phyloP scores from a whole-genome alignment of 108 stramenopile genomes.

The Cyclotella kingstonii region DNA sequence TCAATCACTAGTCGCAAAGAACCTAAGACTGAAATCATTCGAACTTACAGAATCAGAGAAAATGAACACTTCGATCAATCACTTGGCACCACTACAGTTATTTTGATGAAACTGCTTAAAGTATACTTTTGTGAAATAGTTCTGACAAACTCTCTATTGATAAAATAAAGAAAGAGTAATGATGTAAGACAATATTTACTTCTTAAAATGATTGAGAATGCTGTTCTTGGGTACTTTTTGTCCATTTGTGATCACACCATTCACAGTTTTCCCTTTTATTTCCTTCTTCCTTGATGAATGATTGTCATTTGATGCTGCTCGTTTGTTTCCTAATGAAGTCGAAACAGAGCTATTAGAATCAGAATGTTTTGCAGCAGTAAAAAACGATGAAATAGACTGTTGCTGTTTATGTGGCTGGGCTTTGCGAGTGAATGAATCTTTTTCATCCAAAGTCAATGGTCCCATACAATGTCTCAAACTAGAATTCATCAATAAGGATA shows the following conservation, averaged over 20 bases:
- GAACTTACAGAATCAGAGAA: no score
- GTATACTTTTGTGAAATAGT: no score
- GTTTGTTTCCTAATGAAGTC: slow-evolving; percentile 9
- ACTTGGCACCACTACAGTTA: no score
- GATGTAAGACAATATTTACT: background rate
- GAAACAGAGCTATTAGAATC: background rate
- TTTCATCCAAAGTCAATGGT: slow-evolving; percentile 25
- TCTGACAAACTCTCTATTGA: no score
- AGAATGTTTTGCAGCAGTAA: slow-evolving; percentile 34
- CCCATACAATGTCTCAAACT: slow-evolving; percentile 10
- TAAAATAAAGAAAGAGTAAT: background rate
- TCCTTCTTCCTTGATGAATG: slow-evolving; percentile 9
- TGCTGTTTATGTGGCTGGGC: slow-evolving; percentile 90
- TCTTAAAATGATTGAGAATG: slow-evolving; percentile 28
- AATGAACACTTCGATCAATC: no score
- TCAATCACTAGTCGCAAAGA: no score
- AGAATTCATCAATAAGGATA: slow-evolving; percentile 68
- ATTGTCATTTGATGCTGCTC: slow-evolving; percentile 1
- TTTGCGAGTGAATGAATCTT: slow-evolving; percentile 56
- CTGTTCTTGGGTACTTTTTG: slow-evolving; percentile 19
- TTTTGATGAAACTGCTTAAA: no score
- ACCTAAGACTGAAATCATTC: no score
- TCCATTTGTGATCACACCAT: background rate
- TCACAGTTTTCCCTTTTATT: background rate
- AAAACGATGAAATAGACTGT: slow-evolving; percentile 72